phyloP scores from a whole-genome alignment of 169 alveolate genomes.

The Cyclospora cayetanensis region DNA sequence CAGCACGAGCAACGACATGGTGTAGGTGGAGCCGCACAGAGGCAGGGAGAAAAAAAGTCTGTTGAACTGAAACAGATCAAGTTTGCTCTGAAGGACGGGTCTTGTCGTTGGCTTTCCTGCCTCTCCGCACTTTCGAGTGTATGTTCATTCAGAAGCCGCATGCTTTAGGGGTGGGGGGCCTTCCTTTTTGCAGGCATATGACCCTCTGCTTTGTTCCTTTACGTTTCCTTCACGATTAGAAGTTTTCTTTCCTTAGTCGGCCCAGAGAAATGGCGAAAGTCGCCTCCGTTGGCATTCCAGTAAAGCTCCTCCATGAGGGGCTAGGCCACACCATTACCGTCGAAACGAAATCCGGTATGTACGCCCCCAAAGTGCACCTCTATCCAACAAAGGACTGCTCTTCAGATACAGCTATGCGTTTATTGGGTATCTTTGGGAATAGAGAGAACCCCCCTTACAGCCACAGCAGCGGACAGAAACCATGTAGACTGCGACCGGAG shows the following conservation, averaged over 20 bases:
- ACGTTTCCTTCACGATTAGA: neutral
- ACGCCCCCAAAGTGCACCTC: no score
- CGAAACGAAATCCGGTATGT: slow-evolving; percentile 96
- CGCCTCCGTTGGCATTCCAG: slow-evolving; percentile 96
- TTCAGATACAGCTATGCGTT: neutral
- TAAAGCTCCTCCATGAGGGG: slow-evolving; percentile 98
- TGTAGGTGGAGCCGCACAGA: neutral
- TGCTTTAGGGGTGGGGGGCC: neutral
- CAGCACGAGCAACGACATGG: no score
- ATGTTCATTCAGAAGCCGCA: neutral
- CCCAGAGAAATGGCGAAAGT: slow-evolving; percentile 19
- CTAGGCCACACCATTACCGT: slow-evolving; percentile 98
- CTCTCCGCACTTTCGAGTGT: neutral
- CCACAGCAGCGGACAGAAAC: neutral
- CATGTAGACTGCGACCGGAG: no score
- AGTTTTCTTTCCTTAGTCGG: neutral
- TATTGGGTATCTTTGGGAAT: neutral
- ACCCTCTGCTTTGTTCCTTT: neutral
- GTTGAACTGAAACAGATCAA: no score
- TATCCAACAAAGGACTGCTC: no score
- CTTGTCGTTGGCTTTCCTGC: no score
- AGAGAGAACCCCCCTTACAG: neutral
- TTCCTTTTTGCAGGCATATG: no score
- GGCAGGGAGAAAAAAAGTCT: neutral
- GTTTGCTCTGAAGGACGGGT: no score